Evolutionary conservation across 1,139 yeast species (phyloP).

Genomic region (Debaryomycetaceae sp.): DNA sequence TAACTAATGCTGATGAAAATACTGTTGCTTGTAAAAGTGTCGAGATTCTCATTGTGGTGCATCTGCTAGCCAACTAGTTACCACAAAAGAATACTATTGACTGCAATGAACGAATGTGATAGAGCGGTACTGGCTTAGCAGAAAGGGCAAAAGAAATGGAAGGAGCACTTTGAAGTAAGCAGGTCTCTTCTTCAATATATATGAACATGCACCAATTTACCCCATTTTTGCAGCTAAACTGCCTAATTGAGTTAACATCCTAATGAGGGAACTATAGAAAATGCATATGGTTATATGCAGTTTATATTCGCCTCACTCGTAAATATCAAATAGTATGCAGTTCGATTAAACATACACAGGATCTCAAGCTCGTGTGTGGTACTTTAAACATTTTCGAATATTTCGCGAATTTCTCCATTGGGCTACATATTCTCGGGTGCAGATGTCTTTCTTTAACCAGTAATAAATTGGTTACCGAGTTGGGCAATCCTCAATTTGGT

Average conservation of each 20-base stretch:
- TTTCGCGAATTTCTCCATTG: no score
- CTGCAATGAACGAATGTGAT: conserved; percentile 6
- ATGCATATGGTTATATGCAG: neutral
- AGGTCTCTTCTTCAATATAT: conserved; percentile 5
- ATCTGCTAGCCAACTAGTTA: conserved; percentile 2
- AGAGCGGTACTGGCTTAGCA: neutral
- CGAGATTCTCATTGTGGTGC: conserved; percentile 8
- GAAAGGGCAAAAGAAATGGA: conserved; percentile 3
- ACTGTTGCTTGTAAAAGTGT: conserved; percentile 8
- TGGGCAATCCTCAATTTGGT: no score
- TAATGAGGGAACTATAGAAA: conserved; percentile 1
- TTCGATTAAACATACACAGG: no score
- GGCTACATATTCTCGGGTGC: no score
- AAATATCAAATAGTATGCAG: no score
- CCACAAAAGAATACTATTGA: neutral
- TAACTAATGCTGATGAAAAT: conserved; percentile 8
- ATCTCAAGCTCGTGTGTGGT: no score
- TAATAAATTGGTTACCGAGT: no score
- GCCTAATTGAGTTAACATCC: conserved; percentile 6
- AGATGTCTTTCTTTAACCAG: no score
- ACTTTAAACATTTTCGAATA: no score
- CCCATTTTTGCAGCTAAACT: conserved; percentile 8
- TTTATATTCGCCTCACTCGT: neutral
- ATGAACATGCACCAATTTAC: conserved; percentile 2
- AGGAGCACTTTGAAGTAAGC: neutral